Percentiles rank a stretch among this genome's conserved stretches.
phyloP scores from a whole-genome alignment of 768 basidiomycete genomes.

The Lentinula guzmanii region DNA sequence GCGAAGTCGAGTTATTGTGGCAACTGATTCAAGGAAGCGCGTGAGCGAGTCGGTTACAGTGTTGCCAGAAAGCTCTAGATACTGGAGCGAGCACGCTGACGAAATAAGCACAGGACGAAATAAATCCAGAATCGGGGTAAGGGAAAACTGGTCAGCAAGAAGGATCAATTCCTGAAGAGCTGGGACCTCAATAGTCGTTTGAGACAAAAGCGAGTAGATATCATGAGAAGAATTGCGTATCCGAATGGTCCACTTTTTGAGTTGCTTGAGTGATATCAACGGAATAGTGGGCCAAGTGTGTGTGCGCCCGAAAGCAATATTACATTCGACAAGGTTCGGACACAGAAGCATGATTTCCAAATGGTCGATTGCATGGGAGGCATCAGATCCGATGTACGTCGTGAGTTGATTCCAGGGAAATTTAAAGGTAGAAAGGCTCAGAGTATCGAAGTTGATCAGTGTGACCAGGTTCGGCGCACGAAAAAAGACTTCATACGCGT shows the following conservation, averaged over 20 bases:
- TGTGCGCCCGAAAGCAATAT: not conserved
- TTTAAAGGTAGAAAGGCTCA: not conserved
- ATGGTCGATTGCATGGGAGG: not conserved
- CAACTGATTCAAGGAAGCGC: not conserved
- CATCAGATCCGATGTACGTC: slow-evolving; percentile 1
- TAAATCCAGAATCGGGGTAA: not conserved
- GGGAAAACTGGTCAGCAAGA: not conserved
- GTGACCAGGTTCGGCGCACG: not conserved
- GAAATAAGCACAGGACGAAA: not conserved
- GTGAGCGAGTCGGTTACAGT: not conserved
- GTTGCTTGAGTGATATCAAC: not conserved
- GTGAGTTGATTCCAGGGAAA: slow-evolving; percentile 2
- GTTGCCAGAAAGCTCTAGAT: not conserved
- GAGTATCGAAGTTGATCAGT: not conserved
- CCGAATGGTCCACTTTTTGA: not conserved
- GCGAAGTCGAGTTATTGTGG: not conserved
- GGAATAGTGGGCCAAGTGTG: not conserved
- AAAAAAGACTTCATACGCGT: not conserved
- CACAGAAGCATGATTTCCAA: not conserved
- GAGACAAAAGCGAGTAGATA: not conserved
- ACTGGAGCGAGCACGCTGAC: not conserved
- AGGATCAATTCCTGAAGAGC: not conserved
- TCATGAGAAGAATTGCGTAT: not conserved
- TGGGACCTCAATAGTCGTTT: not conserved
- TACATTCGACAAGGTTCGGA: not conserved